Conservation (phyloP, 441 rosid species). For the Eruca vesicaria region DNA sequence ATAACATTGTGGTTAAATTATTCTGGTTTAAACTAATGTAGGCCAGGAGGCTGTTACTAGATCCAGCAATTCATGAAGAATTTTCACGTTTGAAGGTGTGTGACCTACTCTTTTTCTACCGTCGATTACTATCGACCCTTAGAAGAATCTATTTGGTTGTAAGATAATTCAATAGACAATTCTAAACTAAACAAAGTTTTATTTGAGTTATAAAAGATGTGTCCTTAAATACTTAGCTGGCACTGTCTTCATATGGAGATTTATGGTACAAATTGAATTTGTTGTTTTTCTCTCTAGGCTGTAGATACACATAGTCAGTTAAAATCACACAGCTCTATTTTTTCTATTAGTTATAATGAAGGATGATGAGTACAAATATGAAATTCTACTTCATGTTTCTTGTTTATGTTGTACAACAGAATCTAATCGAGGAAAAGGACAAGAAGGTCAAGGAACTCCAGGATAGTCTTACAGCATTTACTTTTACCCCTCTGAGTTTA, state of each 20-base stretch:
- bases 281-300: constrained; percentile 6
- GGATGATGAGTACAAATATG: neutral
- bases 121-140: neutral
- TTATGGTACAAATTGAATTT: neutral
- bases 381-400: neutral
- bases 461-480: constrained; percentile 85
- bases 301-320: neutral
- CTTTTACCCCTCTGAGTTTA: constrained; percentile 90
- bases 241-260: neutral
- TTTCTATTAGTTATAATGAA: neutral
- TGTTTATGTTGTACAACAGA: constrained; percentile 43
- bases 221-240: neutral
- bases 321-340: neutral
- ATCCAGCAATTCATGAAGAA: constrained; percentile 98
- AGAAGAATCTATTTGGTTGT: neutral
- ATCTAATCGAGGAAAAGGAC: constrained; percentile 94
- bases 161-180: neutral
- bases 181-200: neutral
- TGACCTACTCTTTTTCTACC: constrained; percentile 28
- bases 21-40: constrained; percentile 38
- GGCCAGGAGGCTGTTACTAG: constrained; percentile 91
- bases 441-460: constrained; percentile 94
- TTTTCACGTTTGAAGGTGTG: constrained; percentile 87
- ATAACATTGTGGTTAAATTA: neutral
- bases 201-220: neutral